phyloP scores from a whole-genome alignment of 2,329 filamentous ascomycete species.

The Apiospora phragmitis region DNA sequence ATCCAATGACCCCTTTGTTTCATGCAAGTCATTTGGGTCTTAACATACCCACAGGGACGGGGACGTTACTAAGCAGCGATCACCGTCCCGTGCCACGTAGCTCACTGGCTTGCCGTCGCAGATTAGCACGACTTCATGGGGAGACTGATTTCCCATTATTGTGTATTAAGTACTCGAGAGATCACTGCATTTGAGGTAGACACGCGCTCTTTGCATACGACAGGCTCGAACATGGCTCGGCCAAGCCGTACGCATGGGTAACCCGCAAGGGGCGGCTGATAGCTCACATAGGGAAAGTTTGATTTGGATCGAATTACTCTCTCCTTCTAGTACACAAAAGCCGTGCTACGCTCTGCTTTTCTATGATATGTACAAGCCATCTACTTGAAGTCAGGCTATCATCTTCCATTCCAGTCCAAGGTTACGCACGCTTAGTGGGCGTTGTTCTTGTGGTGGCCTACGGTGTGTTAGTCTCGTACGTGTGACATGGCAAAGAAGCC shows the following conservation, averaged over 20 bases:
- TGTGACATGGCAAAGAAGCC: background rate
- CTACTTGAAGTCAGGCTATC: constrained; percentile 1
- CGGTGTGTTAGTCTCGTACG: background rate
- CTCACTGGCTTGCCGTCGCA: background rate
- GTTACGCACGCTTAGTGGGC: constrained; percentile 68
- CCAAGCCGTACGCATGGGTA: background rate
- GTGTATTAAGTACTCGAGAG: background rate
- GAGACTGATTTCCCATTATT: too few species aligned
- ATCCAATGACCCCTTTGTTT: background rate
- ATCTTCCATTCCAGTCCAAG: background rate
- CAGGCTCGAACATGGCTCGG: background rate
- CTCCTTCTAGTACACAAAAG: constrained; percentile 20
- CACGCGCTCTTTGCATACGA: background rate
- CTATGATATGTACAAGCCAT: constrained; percentile 12
- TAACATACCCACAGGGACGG: background rate
- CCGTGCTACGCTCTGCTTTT: constrained; percentile 15
- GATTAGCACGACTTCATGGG: background rate
- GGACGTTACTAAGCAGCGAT: background rate
- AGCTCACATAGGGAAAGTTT: constrained; percentile 8
- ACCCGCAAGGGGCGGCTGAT: background rate
- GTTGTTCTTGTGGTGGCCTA: constrained; percentile 99
- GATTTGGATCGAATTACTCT: constrained; percentile 14
- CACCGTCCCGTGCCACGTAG: too few species aligned
- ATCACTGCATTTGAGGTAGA: background rate
- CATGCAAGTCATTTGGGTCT: background rate